Evolutionary conservation across 2,329 filamentous ascomycete species (phyloP), one percentile per base, ranked within the genome.

Genomic region (Venturia pyrina): DNA sequence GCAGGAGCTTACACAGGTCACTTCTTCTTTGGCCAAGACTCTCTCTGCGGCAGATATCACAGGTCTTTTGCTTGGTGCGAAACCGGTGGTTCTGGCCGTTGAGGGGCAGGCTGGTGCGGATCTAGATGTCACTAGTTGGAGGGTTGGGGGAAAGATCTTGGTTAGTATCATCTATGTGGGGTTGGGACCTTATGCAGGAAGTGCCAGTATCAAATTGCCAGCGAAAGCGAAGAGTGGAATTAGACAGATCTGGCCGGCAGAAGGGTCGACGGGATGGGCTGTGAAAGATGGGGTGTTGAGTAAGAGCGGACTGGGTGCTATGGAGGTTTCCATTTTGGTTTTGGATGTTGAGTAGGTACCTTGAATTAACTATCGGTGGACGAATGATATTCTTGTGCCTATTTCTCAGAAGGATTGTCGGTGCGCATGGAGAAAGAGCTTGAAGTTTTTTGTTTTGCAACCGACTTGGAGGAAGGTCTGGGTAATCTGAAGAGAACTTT

Each of bases 101-200:
- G 59, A 37, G 4, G 28, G 28, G 1, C 72, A 70, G 1, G 72
- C 73, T 1, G 50, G 28, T 2, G 46, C 11, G 24, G 73, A 72
- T 1, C 57, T 21, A n/a, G 79, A 82, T 75, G 78, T 73, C 28
- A 74, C 75, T 57, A 74, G 73, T 1, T 82, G 80, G 80, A 71
- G 73, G 10, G 64, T 72, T 5, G 75, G 70, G 5, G 66, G 69
- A 0, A 71, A 71, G 67, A 73, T 78, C 68, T 69, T 81, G 62
- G 68, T 81, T 53, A 75, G 75, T 41, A 68, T 80, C 40, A 73
- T 78, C 19, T 76, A 76, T 69, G 66, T 73, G n/a, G 60, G 44
- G 2, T 34, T 57, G n/a, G n/a, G 11, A 13, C n/a, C 44, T 5
- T 43, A 43, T 43, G n/a, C 11, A 17, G 60, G 40, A 19, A 34